Base-by-base conservation (phyloP, 2,329 filamentous ascomycete genomes). In the Acephala macrosclerotiorum region DNA sequence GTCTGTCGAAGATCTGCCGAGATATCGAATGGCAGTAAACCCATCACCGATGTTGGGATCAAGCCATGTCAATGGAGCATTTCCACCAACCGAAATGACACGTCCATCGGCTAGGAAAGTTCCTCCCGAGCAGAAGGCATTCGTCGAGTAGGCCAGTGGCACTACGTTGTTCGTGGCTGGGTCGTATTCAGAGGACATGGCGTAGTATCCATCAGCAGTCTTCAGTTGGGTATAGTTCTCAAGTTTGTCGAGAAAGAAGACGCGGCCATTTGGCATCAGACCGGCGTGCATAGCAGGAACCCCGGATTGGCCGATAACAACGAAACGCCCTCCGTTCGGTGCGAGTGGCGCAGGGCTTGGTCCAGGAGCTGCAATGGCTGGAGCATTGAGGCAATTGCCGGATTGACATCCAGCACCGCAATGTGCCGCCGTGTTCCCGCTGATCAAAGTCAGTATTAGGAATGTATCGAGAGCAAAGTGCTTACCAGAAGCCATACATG, bases 231-330 rank as follows among this genome's bases (percentile, higher is more conserved):
- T 87, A 75, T 86, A 89, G 74, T 88, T 84, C 74, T 89, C 87
- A 35, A 89, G 80, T 74, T 89, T 89, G 79, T 89, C 87, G 18
- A 89, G 77, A 76, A 89, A 89, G 42, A 86, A 80, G 12, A 88
- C 85, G 60, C 81, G 80, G 26, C 86, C 86, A 71, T 88, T 87
- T 16, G 81, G 84, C 79, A 88, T 80, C 25, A 89, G 79, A 70
- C 81, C 85, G 68, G 86, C 86, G 71, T 88, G 86, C 87, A 89
- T 89, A 18, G 82, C 85, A 47, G 87, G 86, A n/a, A 89, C 87
- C 69, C 87, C 87, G 60, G 85, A 85, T 64, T 82, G 77, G 20
- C 85, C 86, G 62, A 85, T 79, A 40, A 86, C 74, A 2, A 76
- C 75, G 70, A 88, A 82, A 40, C 76, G 76, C 36, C 83, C 83